Base-by-base conservation (phyloP, 2,329 filamentous ascomycete species). In the Diaporthe citrichinensis region DNA sequence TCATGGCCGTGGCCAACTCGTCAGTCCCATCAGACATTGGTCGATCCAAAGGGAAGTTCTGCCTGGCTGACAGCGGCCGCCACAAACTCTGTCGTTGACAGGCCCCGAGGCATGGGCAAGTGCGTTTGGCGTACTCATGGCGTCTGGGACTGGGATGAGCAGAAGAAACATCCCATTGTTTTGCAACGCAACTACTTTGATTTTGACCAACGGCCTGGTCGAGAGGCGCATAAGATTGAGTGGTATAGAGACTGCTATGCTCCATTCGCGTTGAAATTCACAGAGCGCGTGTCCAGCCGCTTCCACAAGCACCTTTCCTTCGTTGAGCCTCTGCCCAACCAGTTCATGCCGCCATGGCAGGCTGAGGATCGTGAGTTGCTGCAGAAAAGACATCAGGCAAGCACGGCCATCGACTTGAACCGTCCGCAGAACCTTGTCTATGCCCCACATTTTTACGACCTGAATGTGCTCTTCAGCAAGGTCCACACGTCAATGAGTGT, bases 191-290 rank as follows among this genome's bases (percentile, higher is more conserved):
- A 83, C 31, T 86, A 86, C 58, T 86, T 86, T 46, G 83, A 83
- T 7, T 77, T 80, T 12, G 83, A 86, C 61, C 85, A 85, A 69
- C 81, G 83, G 6, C 84, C 84, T 1, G 83, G 81, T 4, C 79
- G 79, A 1, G 80, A 84, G 55, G 84, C 84, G 9, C 79, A 78
- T 12, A 79, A 77, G 10, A 81, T 86, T 20, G 85, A 86, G 73
- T 86, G 85, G 82, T 86, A 86, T 77, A 81, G 81, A 39, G 85
- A 86, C 77, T 86, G 82, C 73, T 86, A 86, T 74, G 84, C 81
- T 7, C 85, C 85, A 0, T 86, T 86, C 49, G 77, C 86, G 8
- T 78, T 82, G 3, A 81, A 80, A 23, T 86, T 86, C 71, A 80
- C 82, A 0, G 79, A 82, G 10, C 82, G 84, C 1, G 80, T 85